These are phyloP conservation scores for Hemisphaericaspora lyxosophila DNA, from an alignment of 1,139 yeast species.

Conservation along the genomic window DNA sequence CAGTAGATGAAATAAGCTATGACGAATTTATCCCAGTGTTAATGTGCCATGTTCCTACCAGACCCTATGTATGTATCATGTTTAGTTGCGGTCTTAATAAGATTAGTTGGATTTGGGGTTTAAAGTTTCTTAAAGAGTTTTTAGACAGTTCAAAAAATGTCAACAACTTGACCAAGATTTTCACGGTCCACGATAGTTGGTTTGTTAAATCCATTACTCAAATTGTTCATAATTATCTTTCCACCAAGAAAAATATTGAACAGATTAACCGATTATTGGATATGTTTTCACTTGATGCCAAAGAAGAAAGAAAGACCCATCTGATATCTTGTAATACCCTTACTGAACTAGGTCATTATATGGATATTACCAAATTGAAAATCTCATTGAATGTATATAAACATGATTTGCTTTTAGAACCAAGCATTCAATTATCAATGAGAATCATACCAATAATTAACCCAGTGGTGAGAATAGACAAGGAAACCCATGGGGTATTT, in stretches of 20 bases:
- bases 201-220: constrained; percentile 79
- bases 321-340: constrained; percentile 48
- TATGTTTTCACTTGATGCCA: constrained; percentile 16
- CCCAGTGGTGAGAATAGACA: constrained; percentile 22
- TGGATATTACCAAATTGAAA: constrained; percentile 75
- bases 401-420: constrained; percentile 35
- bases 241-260: constrained; percentile 34
- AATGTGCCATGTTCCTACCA: constrained; percentile 48
- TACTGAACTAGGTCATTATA: constrained; percentile 57
- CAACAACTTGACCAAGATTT: constrained; percentile 54
- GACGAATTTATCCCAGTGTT: constrained; percentile 42
- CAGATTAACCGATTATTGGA: constrained; percentile 32
- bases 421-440: constrained; percentile 21
- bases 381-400: constrained; percentile 73
- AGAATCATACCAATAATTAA: constrained; percentile 24
- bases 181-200: constrained; percentile 92
- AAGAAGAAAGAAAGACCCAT: constrained; percentile 3
- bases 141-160: constrained; percentile 52
- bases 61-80: constrained; percentile 64
- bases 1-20: constrained; percentile 46
- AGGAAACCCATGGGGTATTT: constrained; percentile 29
- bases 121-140: constrained; percentile 69
- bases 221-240: constrained; percentile 54
- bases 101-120: constrained; percentile 73
- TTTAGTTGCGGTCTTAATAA: constrained; percentile 78